Base-by-base conservation (phyloP, 768 basidiomycete genomes). In the Agaricus sinodeliciosus region DNA sequence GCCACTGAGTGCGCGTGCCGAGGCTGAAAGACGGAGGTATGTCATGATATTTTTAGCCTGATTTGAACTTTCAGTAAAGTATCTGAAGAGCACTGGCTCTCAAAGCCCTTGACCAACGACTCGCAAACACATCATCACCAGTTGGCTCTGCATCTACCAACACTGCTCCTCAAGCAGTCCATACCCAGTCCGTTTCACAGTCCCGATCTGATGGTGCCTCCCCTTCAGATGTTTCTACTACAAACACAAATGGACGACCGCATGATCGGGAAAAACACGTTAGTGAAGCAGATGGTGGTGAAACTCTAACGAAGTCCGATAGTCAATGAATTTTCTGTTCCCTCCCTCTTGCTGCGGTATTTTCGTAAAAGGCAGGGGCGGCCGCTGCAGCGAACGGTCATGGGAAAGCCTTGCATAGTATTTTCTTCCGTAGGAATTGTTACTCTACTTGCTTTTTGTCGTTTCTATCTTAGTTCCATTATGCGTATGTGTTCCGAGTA, bases 11-110 rank as follows among this genome's bases (percentile, higher is more conserved):
- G 85, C 93, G 16, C 79, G 96, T 31, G 96, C 96, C 18, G 96
- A 99, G 69, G 96, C 96, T 16, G 96, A 99, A 72, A 76, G 96
- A 55, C 75, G 95, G 73, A 80, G 95, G 94, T 94, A 57, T 52
- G 81, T 31, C 66, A 13, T 49, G 39, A 25, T 37, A 13, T 22
- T 34, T 19, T 36, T 34, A 12, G 16, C 15, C 43, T 18, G 37
- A 31, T 56, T 11, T 62, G 22, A 57, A 49, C 51, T 27, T 53
- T n/a, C 48, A 43, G 28, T 43, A 27, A 31, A 37, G 5, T 19
- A 4, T 50, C 50, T 55, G 22, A 62, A 96, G 95, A 60, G 93
- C 94, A 1, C 82, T 99, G 75, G 96, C 96, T 27, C 72, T 99
- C 62, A 96, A 97, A 67, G 96, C 96, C 3, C 79, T 99, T 34